Percentiles rank a stretch among this genome's conserved stretches.
These are phyloP conservation scores for Candida parachauliodes DNA, from an alignment of 805 yeast genomes.

Conservation along the genomic window DNA sequence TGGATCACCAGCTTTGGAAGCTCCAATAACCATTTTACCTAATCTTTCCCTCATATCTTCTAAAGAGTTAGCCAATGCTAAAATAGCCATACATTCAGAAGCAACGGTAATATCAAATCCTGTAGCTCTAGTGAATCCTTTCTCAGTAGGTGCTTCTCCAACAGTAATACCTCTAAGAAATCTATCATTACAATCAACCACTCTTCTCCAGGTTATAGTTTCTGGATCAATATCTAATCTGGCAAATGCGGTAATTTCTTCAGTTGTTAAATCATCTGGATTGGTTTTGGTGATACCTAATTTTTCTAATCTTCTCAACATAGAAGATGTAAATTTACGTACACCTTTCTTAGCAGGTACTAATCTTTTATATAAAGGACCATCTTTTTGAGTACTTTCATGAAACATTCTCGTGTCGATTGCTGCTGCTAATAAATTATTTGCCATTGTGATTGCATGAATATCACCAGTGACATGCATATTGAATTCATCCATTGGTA, in stretches of 20 bases:
- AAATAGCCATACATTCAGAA: conserved; percentile 80
- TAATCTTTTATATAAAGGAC: conserved; percentile 67
- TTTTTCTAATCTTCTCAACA: conserved; percentile 64
- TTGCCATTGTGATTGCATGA: conserved; percentile 81
- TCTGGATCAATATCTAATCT: conserved; percentile 76
- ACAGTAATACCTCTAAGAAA: conserved; percentile 73
- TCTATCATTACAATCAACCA: conserved; percentile 81
- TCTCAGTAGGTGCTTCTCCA: conserved; percentile 80
- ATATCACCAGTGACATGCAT: conserved; percentile 85
- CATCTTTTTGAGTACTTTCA: conserved; percentile 71
- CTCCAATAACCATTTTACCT: conserved; percentile 72
- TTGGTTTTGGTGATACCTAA: conserved; percentile 66
- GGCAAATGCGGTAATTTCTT: conserved; percentile 62
- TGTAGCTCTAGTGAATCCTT: conserved; percentile 65
- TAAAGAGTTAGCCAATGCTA: conserved; percentile 69
- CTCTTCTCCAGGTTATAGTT: conserved; percentile 78
- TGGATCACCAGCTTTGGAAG: conserved; percentile 66
- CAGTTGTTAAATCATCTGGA: conserved; percentile 69
- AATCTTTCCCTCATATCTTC: conserved; percentile 71
- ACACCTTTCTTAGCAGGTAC: conserved; percentile 73
- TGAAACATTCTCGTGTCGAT: conserved; percentile 85
- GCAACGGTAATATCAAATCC: conserved; percentile 87
- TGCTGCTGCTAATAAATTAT: conserved; percentile 79
- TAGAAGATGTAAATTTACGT: conserved; percentile 63
- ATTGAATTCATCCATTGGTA: conserved; percentile 87